Percentiles rank a stretch among this genome's conserved stretches.
Conservation (phyloP, 371 early-diverging fungal genomes). For the Sporodiniella umbellata region DNA sequence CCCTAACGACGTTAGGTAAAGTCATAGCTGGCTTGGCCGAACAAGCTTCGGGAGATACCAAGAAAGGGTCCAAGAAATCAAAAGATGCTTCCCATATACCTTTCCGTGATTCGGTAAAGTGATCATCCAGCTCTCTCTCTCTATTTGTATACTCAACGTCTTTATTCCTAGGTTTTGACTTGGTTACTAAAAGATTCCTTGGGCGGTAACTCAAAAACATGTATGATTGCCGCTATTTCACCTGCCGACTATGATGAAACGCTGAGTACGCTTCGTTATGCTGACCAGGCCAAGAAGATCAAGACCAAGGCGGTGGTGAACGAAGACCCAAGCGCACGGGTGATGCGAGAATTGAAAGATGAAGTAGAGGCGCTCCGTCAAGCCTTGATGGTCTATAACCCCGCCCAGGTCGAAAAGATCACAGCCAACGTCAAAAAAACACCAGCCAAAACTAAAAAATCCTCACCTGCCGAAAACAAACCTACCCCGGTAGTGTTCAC, state of each 20-base stretch:
- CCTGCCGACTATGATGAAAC: slow-evolving; percentile 82
- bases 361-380: slow-evolving; percentile 69
- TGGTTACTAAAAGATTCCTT: slow-evolving; percentile 90
- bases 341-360: slow-evolving; percentile 79
- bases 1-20: slow-evolving; percentile 91
- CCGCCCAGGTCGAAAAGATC: slow-evolving; percentile 37
- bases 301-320: slow-evolving; percentile 88
- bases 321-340: slow-evolving; percentile 75
- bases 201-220: slow-evolving; percentile 88
- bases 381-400: slow-evolving; percentile 58
- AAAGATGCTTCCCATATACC: slow-evolving; percentile 59
- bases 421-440: slow-evolving; percentile 5
- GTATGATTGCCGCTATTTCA: slow-evolving; percentile 85
- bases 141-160: not conserved
- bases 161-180: slow-evolving; percentile 57
- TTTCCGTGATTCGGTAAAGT: slow-evolving; percentile 76
- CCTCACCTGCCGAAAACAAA: not conserved
- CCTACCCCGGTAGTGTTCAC: slow-evolving; percentile 38
- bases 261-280: slow-evolving; percentile 89
- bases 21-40: slow-evolving; percentile 93
- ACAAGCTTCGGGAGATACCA: slow-evolving; percentile 33
- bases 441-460: slow-evolving; percentile 3
- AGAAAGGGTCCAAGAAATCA: slow-evolving; percentile 44
- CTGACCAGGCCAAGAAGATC: slow-evolving; percentile 87
- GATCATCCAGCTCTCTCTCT: slow-evolving; percentile 4